phyloP scores from a whole-genome alignment of 345 rosid genomes.

The Zanthoxylum bungeanum region DNA sequence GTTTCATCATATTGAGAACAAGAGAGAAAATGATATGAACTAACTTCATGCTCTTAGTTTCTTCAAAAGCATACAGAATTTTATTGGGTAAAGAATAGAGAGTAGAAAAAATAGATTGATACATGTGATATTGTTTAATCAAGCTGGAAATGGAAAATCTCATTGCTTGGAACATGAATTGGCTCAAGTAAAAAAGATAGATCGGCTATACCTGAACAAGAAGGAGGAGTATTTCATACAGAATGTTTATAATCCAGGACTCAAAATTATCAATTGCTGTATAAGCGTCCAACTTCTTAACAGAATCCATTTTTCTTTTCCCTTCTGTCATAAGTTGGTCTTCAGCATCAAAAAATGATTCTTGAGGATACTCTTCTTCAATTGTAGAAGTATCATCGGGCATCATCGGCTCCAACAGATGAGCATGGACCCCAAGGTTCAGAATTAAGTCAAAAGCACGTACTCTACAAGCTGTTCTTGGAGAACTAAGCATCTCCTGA shows the following conservation, averaged over 20 bases:
- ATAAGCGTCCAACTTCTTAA: conserved; percentile 44
- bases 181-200: neutral
- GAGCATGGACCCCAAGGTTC: conserved; percentile 98
- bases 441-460: conserved; percentile 95
- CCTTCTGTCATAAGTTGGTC: conserved; percentile 50
- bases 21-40: neutral
- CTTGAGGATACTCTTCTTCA: conserved; percentile 80
- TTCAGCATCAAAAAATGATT: conserved; percentile 56
- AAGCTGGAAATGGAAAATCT: neutral
- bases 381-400: conserved; percentile 65
- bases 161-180: neutral
- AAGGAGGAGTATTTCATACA: conserved; percentile 85
- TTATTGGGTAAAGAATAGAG: conserved; percentile 11
- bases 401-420: conserved; percentile 78
- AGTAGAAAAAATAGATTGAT: conserved; percentile 2
- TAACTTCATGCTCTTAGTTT: neutral
- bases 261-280: conserved; percentile 78
- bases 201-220: conserved; percentile 78
- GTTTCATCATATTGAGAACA: neutral
- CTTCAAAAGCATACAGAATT: neutral
- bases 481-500: conserved; percentile 95
- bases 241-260: conserved; percentile 88
- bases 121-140: neutral
- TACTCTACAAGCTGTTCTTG: conserved; percentile 67
- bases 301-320: conserved; percentile 46